Conservation (phyloP, 495 filamentous ascomycete genomes). For the Cercophora sp. region DNA sequence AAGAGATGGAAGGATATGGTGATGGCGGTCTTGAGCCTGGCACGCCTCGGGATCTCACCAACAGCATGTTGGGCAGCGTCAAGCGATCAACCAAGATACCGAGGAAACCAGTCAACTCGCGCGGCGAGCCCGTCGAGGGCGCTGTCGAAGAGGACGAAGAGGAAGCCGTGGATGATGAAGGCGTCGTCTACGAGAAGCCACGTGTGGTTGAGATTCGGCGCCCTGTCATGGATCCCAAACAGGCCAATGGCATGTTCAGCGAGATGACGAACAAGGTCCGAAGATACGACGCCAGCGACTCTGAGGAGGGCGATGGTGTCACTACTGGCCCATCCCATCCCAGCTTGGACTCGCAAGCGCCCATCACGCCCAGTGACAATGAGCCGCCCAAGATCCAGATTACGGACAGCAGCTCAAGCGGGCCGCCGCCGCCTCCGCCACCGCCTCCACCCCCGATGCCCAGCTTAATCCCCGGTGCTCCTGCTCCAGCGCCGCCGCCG, state of each 20-base stretch:
- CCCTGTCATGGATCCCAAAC: constrained; percentile 68
- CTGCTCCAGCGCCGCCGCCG: constrained; percentile 30
- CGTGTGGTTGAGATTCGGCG: constrained; percentile 64
- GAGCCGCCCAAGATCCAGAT: constrained; percentile 46
- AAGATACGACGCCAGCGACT: constrained; percentile 66
- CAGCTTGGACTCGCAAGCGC: constrained; percentile 65
- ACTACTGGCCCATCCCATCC: constrained; percentile 76
- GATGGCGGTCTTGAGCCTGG: constrained; percentile 24
- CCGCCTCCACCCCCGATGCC: constrained; percentile 42
- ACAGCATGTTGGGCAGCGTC: constrained; percentile 65
- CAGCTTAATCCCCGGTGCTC: constrained; percentile 25
- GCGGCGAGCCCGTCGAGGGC: constrained; percentile 37
- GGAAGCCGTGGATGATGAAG: constrained; percentile 44
- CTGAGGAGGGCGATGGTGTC: constrained; percentile 66
- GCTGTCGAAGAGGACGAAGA: constrained; percentile 37
- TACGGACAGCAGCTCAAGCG: constrained; percentile 21
- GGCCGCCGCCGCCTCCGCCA: constrained; percentile 31
- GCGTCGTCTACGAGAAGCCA: constrained; percentile 60
- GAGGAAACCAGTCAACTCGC: constrained; percentile 47
- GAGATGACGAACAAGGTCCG: constrained; percentile 79
- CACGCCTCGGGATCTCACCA: constrained; percentile 38
- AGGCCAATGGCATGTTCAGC: constrained; percentile 69
- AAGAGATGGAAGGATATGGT: constrained; percentile 80
- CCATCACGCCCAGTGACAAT: constrained; percentile 66
- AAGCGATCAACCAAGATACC: constrained; percentile 45